A percentile compares a stretch with the other conserved stretches of the same genome.
These are phyloP conservation scores for Boletus sensibilis DNA, from an alignment of 768 basidiomycete genomes.

Conservation along the genomic window DNA sequence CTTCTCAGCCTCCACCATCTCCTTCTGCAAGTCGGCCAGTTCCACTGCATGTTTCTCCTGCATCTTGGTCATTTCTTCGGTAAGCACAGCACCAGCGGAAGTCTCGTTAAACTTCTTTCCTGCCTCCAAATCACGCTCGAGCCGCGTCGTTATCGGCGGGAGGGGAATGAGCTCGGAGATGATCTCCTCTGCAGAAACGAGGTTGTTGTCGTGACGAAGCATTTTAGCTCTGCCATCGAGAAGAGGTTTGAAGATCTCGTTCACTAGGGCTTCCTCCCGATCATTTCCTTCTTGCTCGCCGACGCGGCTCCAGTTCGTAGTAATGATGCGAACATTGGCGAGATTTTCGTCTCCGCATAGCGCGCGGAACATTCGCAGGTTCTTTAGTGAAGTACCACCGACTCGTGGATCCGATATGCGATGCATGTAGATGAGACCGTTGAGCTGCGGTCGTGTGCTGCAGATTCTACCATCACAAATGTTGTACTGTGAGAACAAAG, in stretches of 20 bases:
- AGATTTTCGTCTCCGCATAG: neutral
- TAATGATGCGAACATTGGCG: neutral
- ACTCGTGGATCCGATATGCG: neutral
- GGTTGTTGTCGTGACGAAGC: neutral
- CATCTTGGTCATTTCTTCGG: neutral
- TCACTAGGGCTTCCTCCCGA: neutral
- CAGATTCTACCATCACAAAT: neutral
- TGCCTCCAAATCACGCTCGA: neutral
- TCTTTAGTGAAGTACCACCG: neutral
- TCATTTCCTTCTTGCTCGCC: neutral
- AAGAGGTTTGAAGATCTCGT: neutral
- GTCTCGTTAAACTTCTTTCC: neutral
- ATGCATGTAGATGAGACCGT: neutral
- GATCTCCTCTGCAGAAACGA: neutral
- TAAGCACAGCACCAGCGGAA: neutral
- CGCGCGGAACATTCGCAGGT: neutral
- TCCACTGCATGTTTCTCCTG: neutral
- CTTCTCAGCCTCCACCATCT: neutral
- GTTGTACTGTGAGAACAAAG: neutral
- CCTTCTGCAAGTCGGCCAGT: neutral
- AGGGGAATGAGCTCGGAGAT: neutral
- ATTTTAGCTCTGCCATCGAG: neutral
- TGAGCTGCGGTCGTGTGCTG: neutral
- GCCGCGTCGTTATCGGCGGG: neutral
- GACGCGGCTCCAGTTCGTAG: neutral